Evolutionary conservation across 495 filamentous ascomycete species (phyloP).

Genomic region (Talaromyces liani): DNA sequence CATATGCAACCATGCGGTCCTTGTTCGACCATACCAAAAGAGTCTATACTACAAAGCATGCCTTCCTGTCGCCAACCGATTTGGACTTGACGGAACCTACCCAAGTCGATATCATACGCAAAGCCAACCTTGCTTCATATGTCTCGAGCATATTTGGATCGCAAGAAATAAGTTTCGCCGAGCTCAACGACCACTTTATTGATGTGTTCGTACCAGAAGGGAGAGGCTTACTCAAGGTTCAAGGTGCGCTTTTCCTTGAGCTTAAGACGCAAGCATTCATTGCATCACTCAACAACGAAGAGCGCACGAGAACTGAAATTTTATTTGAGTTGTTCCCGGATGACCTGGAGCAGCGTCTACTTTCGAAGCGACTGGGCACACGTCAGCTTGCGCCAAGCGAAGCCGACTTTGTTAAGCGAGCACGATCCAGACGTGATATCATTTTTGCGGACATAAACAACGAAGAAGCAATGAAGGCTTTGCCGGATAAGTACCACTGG

Average conservation of each 20-base stretch:
- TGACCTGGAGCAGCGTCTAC: slow-evolving; percentile 56
- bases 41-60: slow-evolving; percentile 61
- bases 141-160: slow-evolving; percentile 76
- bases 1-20: slow-evolving; percentile 71
- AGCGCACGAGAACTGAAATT: slow-evolving; percentile 57
- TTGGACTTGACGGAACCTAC: slow-evolving; percentile 61
- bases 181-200: slow-evolving; percentile 78
- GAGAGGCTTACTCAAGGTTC: slow-evolving; percentile 60
- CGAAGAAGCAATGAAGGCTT: slow-evolving; percentile 49
- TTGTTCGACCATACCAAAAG: slow-evolving; percentile 77
- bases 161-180: slow-evolving; percentile 73
- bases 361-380: slow-evolving; percentile 56
- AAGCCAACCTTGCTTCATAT: slow-evolving; percentile 82
- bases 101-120: slow-evolving; percentile 69
- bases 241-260: slow-evolving; percentile 67
- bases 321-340: slow-evolving; percentile 68
- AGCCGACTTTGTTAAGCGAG: slow-evolving; percentile 61
- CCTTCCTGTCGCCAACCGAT: slow-evolving; percentile 65
- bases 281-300: slow-evolving; percentile 57
- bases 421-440: slow-evolving; percentile 57
- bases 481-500: slow-evolving; percentile 75
- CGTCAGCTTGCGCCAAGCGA: slow-evolving; percentile 62
- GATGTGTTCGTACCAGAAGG: slow-evolving; percentile 77
- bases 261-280: slow-evolving; percentile 85
- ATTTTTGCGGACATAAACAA: slow-evolving; percentile 57